These are phyloP conservation scores for Harringtonia lauricola DNA, from an alignment of 2,329 filamentous ascomycete genomes.

Conservation along the genomic window DNA sequence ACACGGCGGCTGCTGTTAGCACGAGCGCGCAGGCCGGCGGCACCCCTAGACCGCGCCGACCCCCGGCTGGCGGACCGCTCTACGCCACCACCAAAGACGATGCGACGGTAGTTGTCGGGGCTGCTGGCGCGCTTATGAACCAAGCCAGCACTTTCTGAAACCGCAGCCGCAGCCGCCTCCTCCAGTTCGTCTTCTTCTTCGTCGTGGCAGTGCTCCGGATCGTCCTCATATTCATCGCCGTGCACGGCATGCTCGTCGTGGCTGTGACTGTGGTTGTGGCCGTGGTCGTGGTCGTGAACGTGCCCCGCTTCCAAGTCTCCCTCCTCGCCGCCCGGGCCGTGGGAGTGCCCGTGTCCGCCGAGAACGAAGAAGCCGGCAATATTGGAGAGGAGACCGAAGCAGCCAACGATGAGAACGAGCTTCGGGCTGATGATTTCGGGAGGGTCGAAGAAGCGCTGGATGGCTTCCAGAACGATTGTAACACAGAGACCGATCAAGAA, in stretches of 20 bases:
- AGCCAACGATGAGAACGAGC: constrained; percentile 83
- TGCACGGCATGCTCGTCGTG: constrained; percentile 31
- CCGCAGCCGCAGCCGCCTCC: neutral
- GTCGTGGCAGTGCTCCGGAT: constrained; percentile 24
- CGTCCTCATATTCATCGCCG: constrained; percentile 25
- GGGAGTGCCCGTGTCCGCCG: constrained; percentile 83
- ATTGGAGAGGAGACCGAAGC: constrained; percentile 76
- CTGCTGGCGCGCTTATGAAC: constrained; percentile 15
- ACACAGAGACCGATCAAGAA: constrained; percentile 94
- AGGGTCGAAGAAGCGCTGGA: constrained; percentile 84
- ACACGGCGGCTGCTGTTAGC: constrained; percentile 39
- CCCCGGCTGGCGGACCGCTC: constrained; percentile 13
- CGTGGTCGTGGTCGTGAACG: constrained; percentile 30
- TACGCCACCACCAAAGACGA: constrained; percentile 22
- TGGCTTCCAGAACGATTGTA: constrained; percentile 90
- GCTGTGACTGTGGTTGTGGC: too few relatives aligned
- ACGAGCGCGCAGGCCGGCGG: constrained; percentile 27
- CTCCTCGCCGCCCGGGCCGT: constrained; percentile 43
- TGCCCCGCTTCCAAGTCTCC: constrained; percentile 40
- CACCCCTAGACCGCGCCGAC: constrained; percentile 22
- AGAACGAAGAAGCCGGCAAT: constrained; percentile 81
- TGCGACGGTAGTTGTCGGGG: constrained; percentile 25
- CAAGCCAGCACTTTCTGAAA: too few relatives aligned
- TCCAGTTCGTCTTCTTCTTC: constrained; percentile 34
- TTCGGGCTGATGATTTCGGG: constrained; percentile 77